Percentiles rank a stretch among this genome's conserved stretches.
Conservation (phyloP, 2,329 filamentous ascomycete genomes). For the Neopestalotiopsis clavispora region DNA sequence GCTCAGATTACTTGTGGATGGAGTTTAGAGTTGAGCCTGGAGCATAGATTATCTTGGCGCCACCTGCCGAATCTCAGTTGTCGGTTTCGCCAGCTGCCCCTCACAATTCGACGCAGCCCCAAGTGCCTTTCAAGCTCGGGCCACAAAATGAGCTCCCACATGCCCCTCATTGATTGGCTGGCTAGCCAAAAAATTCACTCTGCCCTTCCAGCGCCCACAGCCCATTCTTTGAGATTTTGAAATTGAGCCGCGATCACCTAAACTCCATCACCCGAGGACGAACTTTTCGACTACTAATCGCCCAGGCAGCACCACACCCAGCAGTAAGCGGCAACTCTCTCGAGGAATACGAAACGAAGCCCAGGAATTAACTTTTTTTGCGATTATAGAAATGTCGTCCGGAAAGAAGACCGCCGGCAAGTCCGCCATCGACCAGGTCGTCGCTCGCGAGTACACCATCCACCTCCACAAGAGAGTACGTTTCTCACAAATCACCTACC, state of each 20-base stretch:
- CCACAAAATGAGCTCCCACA: background rate
- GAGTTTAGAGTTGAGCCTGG: background rate
- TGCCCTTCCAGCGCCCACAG: slow-evolving; percentile 13
- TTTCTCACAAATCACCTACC: slow-evolving; percentile 37
- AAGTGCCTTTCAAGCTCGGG: background rate
- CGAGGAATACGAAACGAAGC: background rate
- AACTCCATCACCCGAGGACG: slow-evolving; percentile 10
- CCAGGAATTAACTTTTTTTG: background rate
- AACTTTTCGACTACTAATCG: slow-evolving; percentile 14
- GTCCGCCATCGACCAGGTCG: slow-evolving; percentile 98
- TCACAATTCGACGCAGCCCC: background rate
- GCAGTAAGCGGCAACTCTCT: slow-evolving; percentile 9
- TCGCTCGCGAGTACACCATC: slow-evolving; percentile 99
- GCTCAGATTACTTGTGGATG: background rate
- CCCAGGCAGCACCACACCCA: slow-evolving; percentile 5
- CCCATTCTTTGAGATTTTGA: slow-evolving; percentile 15
- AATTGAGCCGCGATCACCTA: slow-evolving; percentile 9
- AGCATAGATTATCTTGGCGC: background rate
- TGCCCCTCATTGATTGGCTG: slow-evolving; percentile 14
- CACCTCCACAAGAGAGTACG: slow-evolving; percentile 99
- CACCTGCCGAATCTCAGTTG: background rate
- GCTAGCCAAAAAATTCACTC: slow-evolving; percentile 14
- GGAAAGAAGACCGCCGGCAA: slow-evolving; percentile 73
- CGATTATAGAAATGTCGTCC: slow-evolving; percentile 58
- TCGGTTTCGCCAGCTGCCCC: background rate